Evolutionary conservation across 345 rosid genomes (phyloP).

Genomic region (Linum trigynum): DNA sequence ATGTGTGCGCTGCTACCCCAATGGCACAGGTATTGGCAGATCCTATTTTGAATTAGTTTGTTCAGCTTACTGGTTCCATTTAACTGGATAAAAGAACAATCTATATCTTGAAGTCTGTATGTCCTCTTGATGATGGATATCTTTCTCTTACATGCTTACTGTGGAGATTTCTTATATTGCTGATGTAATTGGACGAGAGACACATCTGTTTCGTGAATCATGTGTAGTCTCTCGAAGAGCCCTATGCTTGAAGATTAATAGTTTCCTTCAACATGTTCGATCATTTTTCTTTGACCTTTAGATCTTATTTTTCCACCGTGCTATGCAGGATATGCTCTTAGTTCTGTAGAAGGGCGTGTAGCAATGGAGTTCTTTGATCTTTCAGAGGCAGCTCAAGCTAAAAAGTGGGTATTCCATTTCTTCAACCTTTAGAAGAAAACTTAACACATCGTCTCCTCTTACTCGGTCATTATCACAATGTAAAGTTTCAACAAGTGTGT

Average conservation of each 20-base stretch:
- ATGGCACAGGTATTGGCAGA: conserved; percentile 60
- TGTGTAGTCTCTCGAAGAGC: background rate
- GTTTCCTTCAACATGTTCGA: background rate
- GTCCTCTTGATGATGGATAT: too few relatives aligned
- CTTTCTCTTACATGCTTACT: background rate
- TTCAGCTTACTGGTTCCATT: background rate
- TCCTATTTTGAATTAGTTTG: background rate
- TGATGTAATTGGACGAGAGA: background rate
- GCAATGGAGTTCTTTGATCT: conserved; percentile 98
- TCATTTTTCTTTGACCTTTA: conserved; percentile 7
- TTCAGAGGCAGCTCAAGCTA: conserved; percentile 86
- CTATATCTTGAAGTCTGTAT: too few relatives aligned
- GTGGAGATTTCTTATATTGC: too few relatives aligned
- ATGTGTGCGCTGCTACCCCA: conserved; percentile 90
- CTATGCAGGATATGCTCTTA: conserved; percentile 89
- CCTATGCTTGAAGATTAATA: background rate
- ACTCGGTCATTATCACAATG: too few relatives aligned
- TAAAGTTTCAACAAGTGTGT: too few relatives aligned
- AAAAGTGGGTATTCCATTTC: conserved; percentile 45
- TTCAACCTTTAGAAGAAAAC: background rate
- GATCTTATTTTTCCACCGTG: background rate
- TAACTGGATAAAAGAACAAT: background rate
- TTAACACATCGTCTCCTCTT: too few relatives aligned
- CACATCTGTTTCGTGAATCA: background rate
- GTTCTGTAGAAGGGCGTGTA: conserved; percentile 93